Evolutionary conservation across 208 protist genomes (phyloP).

Genomic region (Trypanosoma vivax): DNA sequence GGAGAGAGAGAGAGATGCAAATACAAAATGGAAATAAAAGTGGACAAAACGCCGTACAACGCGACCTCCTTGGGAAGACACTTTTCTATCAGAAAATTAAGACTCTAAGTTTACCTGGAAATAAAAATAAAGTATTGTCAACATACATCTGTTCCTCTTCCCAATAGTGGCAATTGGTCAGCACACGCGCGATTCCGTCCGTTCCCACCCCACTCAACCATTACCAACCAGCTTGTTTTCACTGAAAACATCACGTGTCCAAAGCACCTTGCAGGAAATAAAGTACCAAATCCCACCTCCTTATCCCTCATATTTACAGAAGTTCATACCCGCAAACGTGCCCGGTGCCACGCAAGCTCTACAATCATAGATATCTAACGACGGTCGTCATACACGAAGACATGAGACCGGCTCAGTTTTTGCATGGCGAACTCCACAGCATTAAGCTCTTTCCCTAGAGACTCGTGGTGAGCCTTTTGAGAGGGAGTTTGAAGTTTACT

Average conservation of each 20-base stretch:
- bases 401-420: conserved; percentile 77
- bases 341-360: too few relatives aligned
- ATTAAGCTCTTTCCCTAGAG: conserved; percentile 71
- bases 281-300: too few relatives aligned
- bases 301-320: too few relatives aligned
- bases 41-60: not conserved
- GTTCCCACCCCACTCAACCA: too few relatives aligned
- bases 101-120: not conserved
- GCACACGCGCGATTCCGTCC: too few relatives aligned
- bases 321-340: too few relatives aligned
- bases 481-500: conserved; percentile 85
- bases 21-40: conserved; percentile 1
- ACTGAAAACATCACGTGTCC: too few relatives aligned
- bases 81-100: too few relatives aligned
- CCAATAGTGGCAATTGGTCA: too few relatives aligned
- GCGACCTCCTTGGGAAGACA: not conserved
- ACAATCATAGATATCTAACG: conserved; percentile 24
- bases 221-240: too few relatives aligned
- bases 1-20: not conserved
- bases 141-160: not conserved
- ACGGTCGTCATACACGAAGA: conserved; percentile 82
- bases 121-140: conserved; percentile 2
- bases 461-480: conserved; percentile 76
- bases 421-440: conserved; percentile 86
- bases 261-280: too few relatives aligned